Base-by-base conservation (phyloP, 768 basidiomycete genomes). In the Amanita rubescens region DNA sequence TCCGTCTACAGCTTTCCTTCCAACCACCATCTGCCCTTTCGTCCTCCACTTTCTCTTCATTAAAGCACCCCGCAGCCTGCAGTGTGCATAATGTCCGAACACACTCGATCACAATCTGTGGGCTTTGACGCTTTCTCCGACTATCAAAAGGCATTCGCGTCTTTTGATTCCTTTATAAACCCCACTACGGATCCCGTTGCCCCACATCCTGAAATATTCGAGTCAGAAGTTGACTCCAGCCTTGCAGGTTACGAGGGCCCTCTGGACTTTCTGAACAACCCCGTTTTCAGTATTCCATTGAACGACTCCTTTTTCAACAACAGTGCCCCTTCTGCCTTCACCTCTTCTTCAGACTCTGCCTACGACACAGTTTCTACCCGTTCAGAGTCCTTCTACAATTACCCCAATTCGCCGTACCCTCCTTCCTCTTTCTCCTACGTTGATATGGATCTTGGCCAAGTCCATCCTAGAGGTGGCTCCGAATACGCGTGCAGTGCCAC, bases 201-300 rank as follows among this genome's bases (percentile, higher is more conserved):
- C 50, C 87, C 88, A 41, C 80, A 85, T 63, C 85, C 87, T 57
- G 88, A 90, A 75, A 76, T 82, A 58, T 91, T 92, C 72, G 90
- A 91, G 66, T 78, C 79, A 49, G 90, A 92, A 70, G 78, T 92
- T 62, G 89, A 90, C 69, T 74, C 73, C 32, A 78, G 73, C 70
- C 79, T 88, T 62, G 80, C 80, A 61, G 81, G 77, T 41, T 79
- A 84, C 65, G 80, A 85, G 72, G 77, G 82, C 65, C 75, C 81
- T 62, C 74, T 81, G 53, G 79, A 83, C 65, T 75, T 82, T 57
- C 72, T 82, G 59, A 77, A 75, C 58, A 79, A 78, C 71, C 79
- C 81, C 69, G 74, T 81, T 54, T 87, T 83, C 73, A 73, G 76
- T 59, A 77, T 78, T 70, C 73, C 83, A 58, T 76, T 83, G 67